Percentiles rank a stretch among this genome's conserved stretches.
These are phyloP conservation scores for Laetiporus sulphureus DNA, from an alignment of 1,284 basidiomycete genomes.

Conservation along the genomic window DNA sequence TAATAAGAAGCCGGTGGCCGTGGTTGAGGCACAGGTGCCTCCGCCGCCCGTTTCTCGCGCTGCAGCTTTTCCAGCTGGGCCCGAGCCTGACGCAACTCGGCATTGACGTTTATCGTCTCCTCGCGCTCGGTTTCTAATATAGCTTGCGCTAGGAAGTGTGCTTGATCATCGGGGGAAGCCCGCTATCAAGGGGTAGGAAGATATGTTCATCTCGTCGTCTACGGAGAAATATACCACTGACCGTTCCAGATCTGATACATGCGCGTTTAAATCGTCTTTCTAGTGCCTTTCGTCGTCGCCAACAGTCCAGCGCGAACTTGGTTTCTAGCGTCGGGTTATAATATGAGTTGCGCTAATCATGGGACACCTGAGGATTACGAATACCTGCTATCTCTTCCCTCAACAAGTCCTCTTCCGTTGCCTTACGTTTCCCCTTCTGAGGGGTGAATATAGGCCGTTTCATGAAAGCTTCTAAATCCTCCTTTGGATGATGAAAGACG, in stretches of 20 bases:
- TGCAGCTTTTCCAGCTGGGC: slow-evolving; percentile 61
- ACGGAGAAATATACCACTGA: no score
- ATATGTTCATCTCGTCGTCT: no score
- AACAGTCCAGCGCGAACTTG: slow-evolving; percentile 59
- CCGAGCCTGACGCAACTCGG: slow-evolving; percentile 54
- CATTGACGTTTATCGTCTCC: slow-evolving; percentile 47
- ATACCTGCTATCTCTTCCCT: slow-evolving; percentile 52
- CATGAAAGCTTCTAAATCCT: slow-evolving; percentile 40
- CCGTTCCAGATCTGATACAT: slow-evolving; percentile 49
- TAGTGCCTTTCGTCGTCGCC: slow-evolving; percentile 46
- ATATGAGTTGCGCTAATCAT: no score
- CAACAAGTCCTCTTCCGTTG: slow-evolving; percentile 34
- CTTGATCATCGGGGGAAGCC: slow-evolving; percentile 50
- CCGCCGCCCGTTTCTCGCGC: slow-evolving; percentile 47
- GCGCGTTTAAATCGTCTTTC: slow-evolving; percentile 50
- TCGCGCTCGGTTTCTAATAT: slow-evolving; percentile 58
- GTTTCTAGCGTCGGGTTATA: no score
- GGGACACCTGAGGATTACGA: no score
- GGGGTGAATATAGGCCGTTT: slow-evolving; percentile 16
- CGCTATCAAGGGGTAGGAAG: no score
- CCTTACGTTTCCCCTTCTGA: slow-evolving; percentile 50
- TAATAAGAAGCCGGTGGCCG: slow-evolving; percentile 15
- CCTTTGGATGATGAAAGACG: slow-evolving; percentile 63
- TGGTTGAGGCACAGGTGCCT: slow-evolving; percentile 13
- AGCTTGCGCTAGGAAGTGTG: slow-evolving; percentile 53